phyloP scores from a whole-genome alignment of 1,284 basidiomycete genomes.

The Trametes hirsuta region DNA sequence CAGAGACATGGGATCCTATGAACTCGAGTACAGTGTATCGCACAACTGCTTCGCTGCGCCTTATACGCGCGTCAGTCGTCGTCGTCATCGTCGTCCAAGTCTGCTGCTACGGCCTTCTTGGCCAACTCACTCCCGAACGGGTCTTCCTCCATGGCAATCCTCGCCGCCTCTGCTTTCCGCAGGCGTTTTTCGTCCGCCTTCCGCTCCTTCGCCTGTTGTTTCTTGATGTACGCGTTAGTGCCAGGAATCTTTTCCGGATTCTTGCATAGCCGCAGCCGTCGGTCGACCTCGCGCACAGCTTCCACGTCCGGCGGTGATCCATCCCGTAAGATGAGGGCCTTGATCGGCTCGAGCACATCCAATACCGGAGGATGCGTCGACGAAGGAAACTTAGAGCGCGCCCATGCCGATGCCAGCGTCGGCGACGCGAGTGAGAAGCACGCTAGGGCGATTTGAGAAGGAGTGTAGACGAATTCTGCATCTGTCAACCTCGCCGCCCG shows the following conservation, averaged over 20 bases:
- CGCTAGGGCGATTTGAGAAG: constrained; percentile 93
- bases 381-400: constrained; percentile 50
- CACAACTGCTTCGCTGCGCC: background rate
- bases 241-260: constrained; percentile 94
- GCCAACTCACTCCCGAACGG: constrained; percentile 65
- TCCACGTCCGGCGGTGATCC: constrained; percentile 79
- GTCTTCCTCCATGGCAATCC: constrained; percentile 58
- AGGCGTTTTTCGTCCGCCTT: constrained; percentile 66
- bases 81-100: constrained; percentile 53
- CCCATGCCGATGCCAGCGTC: constrained; percentile 68
- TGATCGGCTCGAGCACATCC: constrained; percentile 55
- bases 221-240: constrained; percentile 75
- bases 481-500: constrained; percentile 85
- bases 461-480: constrained; percentile 89
- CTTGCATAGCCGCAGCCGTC: constrained; percentile 82
- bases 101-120: constrained; percentile 40
- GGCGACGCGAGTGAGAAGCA: constrained; percentile 71
- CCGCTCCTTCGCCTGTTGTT: constrained; percentile 65
- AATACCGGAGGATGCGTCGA: constrained; percentile 26
- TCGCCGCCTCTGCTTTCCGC: constrained; percentile 62
- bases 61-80: constrained; percentile 17
- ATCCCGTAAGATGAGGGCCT: constrained; percentile 55
- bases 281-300: constrained; percentile 84
- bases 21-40: background rate
- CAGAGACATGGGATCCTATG: too few relatives aligned